Base-by-base conservation (phyloP, 2,329 filamentous ascomycete species). In the Colletotrichum sansevieriae region DNA sequence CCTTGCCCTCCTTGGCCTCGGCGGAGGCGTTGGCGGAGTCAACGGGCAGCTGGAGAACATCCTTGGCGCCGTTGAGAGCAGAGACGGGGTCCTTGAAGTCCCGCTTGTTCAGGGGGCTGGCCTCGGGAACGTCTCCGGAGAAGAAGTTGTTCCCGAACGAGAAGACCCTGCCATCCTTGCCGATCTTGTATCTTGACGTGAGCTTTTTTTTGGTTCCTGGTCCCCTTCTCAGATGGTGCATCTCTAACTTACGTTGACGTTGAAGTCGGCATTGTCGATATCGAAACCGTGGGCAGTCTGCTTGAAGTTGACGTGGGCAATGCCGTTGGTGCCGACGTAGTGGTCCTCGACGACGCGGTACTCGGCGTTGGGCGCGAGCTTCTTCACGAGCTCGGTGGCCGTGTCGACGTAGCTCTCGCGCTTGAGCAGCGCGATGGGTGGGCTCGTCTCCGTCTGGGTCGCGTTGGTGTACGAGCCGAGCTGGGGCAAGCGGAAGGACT, bases 181-280 rank as follows among this genome's bases (percentile, higher is more conserved):
- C 83, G 70, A 86, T 78, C 83, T 85, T 49, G 18, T 43, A 25
- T 29, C 4, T 6, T 8, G 33, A 1, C 43, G 35, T 68, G 3
- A 46, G 18, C 35, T 12, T 7, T 35, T 7, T 56, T 52, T 73
- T 33, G 12, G 12, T 15, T n/a, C 70, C 59, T 35, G 55, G 29
- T 51, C 5, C 6, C 68, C 5, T 39, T 69, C 5, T 39, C 22
- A 2, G 56, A 46, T 10, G 15, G 7, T 10, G 15, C 35, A 4
- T 7, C 18, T 35, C 25, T 7, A n/a, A 77, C 83, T 78, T 73
- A 86, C 84, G 69, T 87, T 87, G 62, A 87, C 83, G 68, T 86
- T 86, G 74, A 86, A 85, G 73, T 85, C 83, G 3, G 84, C 83
- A 72, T 87, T 87, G 72, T 87, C 85, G 65, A 88, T 83, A 65